These are phyloP conservation scores for Eimeria praecox DNA, from an alignment of 169 alveolate species.

Conservation along the genomic window DNA sequence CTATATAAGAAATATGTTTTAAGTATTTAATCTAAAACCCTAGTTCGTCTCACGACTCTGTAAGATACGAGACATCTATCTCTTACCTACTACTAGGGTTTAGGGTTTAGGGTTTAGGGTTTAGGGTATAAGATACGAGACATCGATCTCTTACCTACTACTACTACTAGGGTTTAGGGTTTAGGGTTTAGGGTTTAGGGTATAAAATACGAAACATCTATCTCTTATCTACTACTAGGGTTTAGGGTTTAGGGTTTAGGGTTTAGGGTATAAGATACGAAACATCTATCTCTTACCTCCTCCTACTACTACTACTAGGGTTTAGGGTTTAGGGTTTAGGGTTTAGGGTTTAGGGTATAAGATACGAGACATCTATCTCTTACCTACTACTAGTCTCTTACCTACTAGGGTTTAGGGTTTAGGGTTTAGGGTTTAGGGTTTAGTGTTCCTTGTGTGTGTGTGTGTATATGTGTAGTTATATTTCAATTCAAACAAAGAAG, in stretches of 20 bases:
- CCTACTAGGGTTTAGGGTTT: slow-evolving; percentile 58
- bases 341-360: not conserved
- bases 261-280: slow-evolving; percentile 23
- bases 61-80: too few species aligned
- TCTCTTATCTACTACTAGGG: too few species aligned
- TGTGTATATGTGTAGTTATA: not conserved
- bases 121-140: too few species aligned
- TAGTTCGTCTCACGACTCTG: too few species aligned
- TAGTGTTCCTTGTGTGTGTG: slow-evolving; percentile 1
- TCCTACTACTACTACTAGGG: not conserved
- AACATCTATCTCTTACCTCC: not conserved
- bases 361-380: too few species aligned
- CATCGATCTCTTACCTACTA: not conserved
- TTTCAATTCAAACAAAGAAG: not conserved
- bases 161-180: not conserved
- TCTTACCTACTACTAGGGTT: too few species aligned
- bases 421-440: slow-evolving; percentile 60
- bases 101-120: too few species aligned
- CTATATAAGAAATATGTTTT: too few species aligned
- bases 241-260: slow-evolving; percentile 58
- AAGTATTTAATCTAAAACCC: too few species aligned
- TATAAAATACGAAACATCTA: too few species aligned
- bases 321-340: not conserved
- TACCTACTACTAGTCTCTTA: too few species aligned
- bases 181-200: not conserved